Evolutionary conservation across 75 land plant genomes (phyloP), one percentile per base, ranked within the genome.

Genomic region (Pinus tabuliformis): DNA sequence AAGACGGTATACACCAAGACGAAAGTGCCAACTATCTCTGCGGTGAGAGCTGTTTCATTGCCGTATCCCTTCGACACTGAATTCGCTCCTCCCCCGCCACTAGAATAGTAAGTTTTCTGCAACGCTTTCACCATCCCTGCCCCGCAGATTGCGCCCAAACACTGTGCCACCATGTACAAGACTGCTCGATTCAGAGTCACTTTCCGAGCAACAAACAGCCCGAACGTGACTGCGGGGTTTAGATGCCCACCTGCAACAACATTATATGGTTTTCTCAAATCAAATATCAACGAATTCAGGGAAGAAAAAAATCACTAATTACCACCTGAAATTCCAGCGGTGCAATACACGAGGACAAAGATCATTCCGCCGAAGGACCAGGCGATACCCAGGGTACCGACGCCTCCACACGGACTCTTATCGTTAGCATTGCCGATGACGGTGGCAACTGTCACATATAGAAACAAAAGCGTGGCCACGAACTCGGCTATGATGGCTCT

Each of bases 51-150:
- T 36, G 58, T 28, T 17, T 74, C 75, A 3, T 33, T 54, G 33
- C 3, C 57, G 73, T 81, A 80, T 22, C 82, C 82, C 1, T 24
- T 28, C 30, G 65, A 33, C 37, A 62, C 84, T 28, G 37, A 16
- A 74, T 88, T 88, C 26, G 88, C 82, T 59, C 89, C 89, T 52
- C 89, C 89, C 6, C 81, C 81, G 6, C 62, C 73, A 45, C 37
- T 20, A 60, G 72, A 37, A 36, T 79, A 83, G n/a, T 33, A 56
- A 6, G 20, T 17, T 57, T 62, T 62, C 60, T 88, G 79, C 75
- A 88, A 82, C 30, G 84, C 89, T 74, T 82, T 88, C 56, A 88
- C 89, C 4, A 85, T 79, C 3, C 88, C 89, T 39, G 82, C 89
- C 6, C 82, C 84, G 37, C 82, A 74, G 12, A 79, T 70, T 30